phyloP scores from a whole-genome alignment of 1,284 basidiomycete genomes.

The Papiliotrema laurentii region DNA sequence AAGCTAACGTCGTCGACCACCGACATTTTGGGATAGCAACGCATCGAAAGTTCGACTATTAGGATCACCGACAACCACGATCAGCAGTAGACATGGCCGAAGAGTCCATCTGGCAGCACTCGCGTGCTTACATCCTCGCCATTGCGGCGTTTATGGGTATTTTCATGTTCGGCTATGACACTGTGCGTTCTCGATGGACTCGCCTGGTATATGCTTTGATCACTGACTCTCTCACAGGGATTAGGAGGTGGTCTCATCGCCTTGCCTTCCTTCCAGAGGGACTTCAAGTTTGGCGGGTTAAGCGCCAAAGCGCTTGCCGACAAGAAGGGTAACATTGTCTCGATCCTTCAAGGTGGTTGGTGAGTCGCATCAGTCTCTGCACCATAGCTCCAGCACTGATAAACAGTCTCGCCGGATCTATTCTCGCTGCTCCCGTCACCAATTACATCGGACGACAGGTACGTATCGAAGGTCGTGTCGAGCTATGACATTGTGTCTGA shows the following conservation, averaged over 20 bases:
- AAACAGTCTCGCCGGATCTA: slow-evolving; percentile 62
- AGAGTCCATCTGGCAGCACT: slow-evolving; percentile 3
- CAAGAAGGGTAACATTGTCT: slow-evolving; percentile 55
- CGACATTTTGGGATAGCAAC: neutral
- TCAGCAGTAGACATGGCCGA: too few relatives aligned
- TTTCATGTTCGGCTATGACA: slow-evolving; percentile 68
- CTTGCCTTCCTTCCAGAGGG: slow-evolving; percentile 56
- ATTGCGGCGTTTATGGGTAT: slow-evolving; percentile 71
- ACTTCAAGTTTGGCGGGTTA: slow-evolving; percentile 55
- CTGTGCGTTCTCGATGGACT: too few relatives aligned
- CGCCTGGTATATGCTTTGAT: too few relatives aligned
- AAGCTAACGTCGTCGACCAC: neutral
- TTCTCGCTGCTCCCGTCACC: slow-evolving; percentile 53
- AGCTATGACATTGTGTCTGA: too few relatives aligned
- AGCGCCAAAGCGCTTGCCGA: slow-evolving; percentile 1
- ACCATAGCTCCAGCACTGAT: neutral
- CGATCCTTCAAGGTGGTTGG: slow-evolving; percentile 68
- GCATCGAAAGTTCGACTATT: neutral
- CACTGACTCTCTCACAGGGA: slow-evolving; percentile 2
- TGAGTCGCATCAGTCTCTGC: slow-evolving; percentile 47
- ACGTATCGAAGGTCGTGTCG: too few relatives aligned
- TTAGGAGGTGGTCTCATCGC: slow-evolving; percentile 49
- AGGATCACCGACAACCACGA: neutral
- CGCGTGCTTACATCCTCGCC: slow-evolving; percentile 52
- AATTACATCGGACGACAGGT: slow-evolving; percentile 25